Evolutionary conservation across 108 stramenopile genomes (phyloP), one percentile per base, ranked within the genome.

Genomic region (Pseudonitzschia multiseries): DNA sequence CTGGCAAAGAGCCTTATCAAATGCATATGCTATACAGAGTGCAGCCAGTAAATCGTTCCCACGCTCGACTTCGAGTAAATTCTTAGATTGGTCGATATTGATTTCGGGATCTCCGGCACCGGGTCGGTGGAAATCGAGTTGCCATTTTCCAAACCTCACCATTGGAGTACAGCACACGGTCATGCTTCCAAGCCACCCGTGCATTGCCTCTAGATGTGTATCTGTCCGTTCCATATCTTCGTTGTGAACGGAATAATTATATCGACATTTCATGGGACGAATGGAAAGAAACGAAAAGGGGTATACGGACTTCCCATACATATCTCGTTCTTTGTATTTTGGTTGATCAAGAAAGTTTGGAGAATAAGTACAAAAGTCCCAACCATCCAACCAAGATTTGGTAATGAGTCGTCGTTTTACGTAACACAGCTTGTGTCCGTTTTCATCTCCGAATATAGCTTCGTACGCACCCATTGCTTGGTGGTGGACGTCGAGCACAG

Each of bases 171-270:
- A 83, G 54, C 82, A 83, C 41, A 78, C 75, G 20, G 70, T 79
- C 82, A 83, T 83, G 54, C 79, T 79, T 36, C 82, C 82, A 51
- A 79, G 41, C 82, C 82, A 83, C 4, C 78, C 79, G 65, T 83
- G 76, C 76, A 77, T 77, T 0, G 76, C 76, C 43, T 77, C 70
- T 27, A 77, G 41, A 26, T 71, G 70, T 13, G 41, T 40, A 9
- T 77, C 76, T 51, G 65, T 77, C 1, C 52, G 26, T 28, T 65
- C 76, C 36, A 77, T 52, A 65, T 77, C 62, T 65, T 77, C 76
- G 24, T 77, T 43, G 69, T 77, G 76, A 13, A 77, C 63, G 3
- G 33, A 65, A 62, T 77, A 77, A 12, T 54, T 52, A 62, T 74
- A 83, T n/a, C 75, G 70, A 32, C 82, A 79, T 57, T 79, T 79